Conservation (phyloP, 1,139 yeast genomes). For the Hyphopichia fennica region DNA sequence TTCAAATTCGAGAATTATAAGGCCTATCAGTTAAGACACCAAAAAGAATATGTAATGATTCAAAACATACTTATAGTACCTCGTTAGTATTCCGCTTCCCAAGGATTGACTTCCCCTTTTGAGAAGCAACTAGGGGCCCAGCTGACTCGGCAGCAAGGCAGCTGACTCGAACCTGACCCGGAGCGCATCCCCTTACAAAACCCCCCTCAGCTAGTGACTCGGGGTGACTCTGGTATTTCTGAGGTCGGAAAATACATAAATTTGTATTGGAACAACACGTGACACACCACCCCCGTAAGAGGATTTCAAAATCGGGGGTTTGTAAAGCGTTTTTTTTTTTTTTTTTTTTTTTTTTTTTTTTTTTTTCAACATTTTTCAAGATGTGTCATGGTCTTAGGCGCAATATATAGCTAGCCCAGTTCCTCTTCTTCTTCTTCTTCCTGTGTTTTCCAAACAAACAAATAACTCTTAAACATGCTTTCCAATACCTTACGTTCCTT, state of each 20-base stretch:
- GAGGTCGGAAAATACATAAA: neutral
- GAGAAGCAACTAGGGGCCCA: neutral
- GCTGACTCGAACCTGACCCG: slow-evolving; percentile 1
- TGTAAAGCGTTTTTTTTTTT: neutral
- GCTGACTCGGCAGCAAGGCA: neutral
- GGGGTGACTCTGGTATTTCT: neutral
- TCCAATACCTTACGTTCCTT: slow-evolving; percentile 22
- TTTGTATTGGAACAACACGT: neutral
- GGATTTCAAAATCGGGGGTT: neutral
- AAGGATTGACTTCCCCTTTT: neutral
- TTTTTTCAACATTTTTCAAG: neutral
- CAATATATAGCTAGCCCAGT: neutral
- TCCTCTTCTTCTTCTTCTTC: neutral
- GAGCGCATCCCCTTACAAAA: neutral
- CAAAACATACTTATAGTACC: neutral
- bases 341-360: slow-evolving; percentile 2
- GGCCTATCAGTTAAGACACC: too few species aligned
- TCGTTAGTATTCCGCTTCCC: neutral
- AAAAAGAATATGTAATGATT: too few species aligned
- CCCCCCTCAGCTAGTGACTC: neutral
- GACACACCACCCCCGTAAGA: neutral
- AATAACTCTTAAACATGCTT: slow-evolving; percentile 14
- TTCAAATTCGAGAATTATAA: too few species aligned
- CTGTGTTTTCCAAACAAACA: neutral
- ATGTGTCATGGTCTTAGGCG: too few species aligned